These are phyloP conservation scores for Ustilago loliicola DNA, from an alignment of 1,284 basidiomycete genomes.

Conservation along the genomic window DNA sequence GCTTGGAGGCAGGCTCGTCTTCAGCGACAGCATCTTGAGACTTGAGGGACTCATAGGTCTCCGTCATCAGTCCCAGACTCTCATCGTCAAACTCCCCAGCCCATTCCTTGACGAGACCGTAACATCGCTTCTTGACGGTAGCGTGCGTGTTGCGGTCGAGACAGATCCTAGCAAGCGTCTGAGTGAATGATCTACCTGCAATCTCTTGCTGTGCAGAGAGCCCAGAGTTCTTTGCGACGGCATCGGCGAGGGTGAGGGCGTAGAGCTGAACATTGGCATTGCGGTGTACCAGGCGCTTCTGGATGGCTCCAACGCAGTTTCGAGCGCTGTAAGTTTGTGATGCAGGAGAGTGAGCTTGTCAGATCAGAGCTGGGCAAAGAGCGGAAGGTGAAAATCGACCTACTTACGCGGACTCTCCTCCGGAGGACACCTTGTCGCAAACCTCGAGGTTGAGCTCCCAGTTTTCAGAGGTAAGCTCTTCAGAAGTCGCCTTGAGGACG, in stretches of 20 bases:
- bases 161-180: conserved; percentile 85
- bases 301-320: conserved; percentile 84
- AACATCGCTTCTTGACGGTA: conserved; percentile 83
- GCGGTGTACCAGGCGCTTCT: conserved; percentile 91
- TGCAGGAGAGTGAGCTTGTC: conserved; percentile 9
- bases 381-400: background rate
- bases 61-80: conserved; percentile 89
- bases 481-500: conserved; percentile 93
- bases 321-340: conserved; percentile 77
- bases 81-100: conserved; percentile 80
- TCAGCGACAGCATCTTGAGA: conserved; percentile 74
- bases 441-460: conserved; percentile 95
- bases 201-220: conserved; percentile 87
- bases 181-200: conserved; percentile 88
- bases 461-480: conserved; percentile 92
- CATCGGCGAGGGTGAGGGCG: conserved; percentile 75
- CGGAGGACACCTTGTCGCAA: conserved; percentile 95
- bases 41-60: conserved; percentile 85
- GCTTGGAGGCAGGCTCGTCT: conserved; percentile 37
- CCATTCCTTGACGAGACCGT: conserved; percentile 86
- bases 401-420: conserved; percentile 74
- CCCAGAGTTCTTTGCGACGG: conserved; percentile 85
- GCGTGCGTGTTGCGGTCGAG: conserved; percentile 92
- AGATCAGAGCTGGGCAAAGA: background rate
- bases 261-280: conserved; percentile 98